phyloP scores from a whole-genome alignment of 371 early-diverging fungal species.

The Circinella umbellata region DNA sequence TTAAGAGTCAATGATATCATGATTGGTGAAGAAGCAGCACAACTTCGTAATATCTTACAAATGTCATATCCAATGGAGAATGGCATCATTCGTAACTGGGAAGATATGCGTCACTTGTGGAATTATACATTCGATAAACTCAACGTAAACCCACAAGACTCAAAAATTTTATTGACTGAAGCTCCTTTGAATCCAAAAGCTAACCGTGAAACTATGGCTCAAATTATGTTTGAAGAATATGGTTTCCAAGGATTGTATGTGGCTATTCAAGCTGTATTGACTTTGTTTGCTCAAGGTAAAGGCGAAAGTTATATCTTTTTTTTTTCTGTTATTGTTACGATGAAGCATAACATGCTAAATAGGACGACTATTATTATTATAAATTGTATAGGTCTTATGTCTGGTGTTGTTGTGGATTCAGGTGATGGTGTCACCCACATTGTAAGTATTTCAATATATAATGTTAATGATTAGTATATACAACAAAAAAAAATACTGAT shows the following conservation, averaged over 20 bases:
- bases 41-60: slow-evolving; percentile 84
- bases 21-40: slow-evolving; percentile 97
- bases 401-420: slow-evolving; percentile 97
- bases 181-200: slow-evolving; percentile 94
- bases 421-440: slow-evolving; percentile 99
- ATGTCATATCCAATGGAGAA: slow-evolving; percentile 98
- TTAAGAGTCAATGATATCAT: slow-evolving; percentile 90
- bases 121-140: slow-evolving; percentile 97
- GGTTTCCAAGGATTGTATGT: slow-evolving; percentile 93
- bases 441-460: slow-evolving; percentile 43
- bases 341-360: too few species aligned
- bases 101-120: slow-evolving; percentile 98
- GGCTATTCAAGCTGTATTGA: slow-evolving; percentile 97
- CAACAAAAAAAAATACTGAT: too few species aligned
- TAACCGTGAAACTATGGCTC: slow-evolving; percentile 93
- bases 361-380: too few species aligned
- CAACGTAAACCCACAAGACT: slow-evolving; percentile 83
- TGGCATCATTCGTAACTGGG: slow-evolving; percentile 98
- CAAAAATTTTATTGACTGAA: slow-evolving; percentile 94
- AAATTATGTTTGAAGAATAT: slow-evolving; percentile 96
- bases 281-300: slow-evolving; percentile 95
- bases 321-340: too few species aligned
- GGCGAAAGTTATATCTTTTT: too few species aligned
- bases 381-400: slow-evolving; percentile 72
- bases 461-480: too few species aligned